Conservation (phyloP, 2,329 filamentous ascomycete species). For the Microthyrium microscopicum region DNA sequence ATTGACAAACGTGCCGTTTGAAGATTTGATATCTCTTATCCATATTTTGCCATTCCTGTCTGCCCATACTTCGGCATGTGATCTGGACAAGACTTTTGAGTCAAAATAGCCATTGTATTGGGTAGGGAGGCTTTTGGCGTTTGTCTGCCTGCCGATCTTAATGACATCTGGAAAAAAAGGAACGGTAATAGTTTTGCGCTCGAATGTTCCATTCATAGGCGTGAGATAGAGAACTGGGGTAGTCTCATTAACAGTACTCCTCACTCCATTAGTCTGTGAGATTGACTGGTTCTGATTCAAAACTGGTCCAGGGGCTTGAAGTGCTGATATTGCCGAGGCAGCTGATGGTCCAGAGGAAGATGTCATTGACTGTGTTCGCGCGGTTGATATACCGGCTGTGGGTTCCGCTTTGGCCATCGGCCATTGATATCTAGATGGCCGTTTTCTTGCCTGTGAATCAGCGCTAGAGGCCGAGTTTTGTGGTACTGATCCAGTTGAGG, state of each 20-base stretch:
- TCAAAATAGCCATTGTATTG: slow-evolving; percentile 91
- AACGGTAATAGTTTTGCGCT: slow-evolving; percentile 88
- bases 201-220: slow-evolving; percentile 90
- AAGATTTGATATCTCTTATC: slow-evolving; percentile 95
- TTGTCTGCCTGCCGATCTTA: slow-evolving; percentile 89
- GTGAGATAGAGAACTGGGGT: slow-evolving; percentile 71
- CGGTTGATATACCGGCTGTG: slow-evolving; percentile 43
- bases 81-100: slow-evolving; percentile 88
- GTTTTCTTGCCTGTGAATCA: slow-evolving; percentile 28
- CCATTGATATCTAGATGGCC: slow-evolving; percentile 40
- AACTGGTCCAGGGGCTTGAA: slow-evolving; percentile 44
- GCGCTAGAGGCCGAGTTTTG: slow-evolving; percentile 39
- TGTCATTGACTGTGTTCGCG: slow-evolving; percentile 44
- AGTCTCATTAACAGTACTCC: slow-evolving; percentile 31
- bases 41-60: slow-evolving; percentile 73
- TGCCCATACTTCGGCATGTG: slow-evolving; percentile 93
- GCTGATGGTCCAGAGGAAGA: slow-evolving; percentile 41
- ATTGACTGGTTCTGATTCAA: slow-evolving; percentile 53
- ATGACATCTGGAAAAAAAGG: slow-evolving; percentile 89
- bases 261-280: slow-evolving; percentile 39
- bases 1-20: slow-evolving; percentile 97
- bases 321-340: slow-evolving; percentile 44
- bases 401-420: slow-evolving; percentile 49
- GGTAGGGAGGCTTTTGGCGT: slow-evolving; percentile 86
- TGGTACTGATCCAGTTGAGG: slow-evolving; percentile 44